phyloP scores from a whole-genome alignment of 2,329 filamentous ascomycete genomes.

The Diaporthe citriasiana region DNA sequence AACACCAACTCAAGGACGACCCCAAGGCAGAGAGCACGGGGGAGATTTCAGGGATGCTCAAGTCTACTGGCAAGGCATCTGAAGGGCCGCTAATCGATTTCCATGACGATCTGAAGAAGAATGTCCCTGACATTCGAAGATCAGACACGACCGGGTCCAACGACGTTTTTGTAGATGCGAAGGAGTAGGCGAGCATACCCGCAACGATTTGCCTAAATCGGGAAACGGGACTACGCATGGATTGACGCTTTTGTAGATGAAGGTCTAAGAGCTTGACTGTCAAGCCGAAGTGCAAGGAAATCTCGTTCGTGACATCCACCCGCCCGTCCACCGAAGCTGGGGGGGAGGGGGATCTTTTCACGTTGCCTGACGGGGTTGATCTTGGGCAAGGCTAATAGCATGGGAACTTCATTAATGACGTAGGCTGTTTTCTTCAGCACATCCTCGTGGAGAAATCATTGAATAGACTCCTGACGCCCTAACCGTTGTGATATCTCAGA shows the following conservation, averaged over 20 bases:
- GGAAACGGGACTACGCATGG: background rate
- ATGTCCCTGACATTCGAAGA: slow-evolving; percentile 57
- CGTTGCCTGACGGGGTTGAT: background rate
- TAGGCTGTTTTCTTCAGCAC: slow-evolving; percentile 29
- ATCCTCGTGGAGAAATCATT: slow-evolving; percentile 31
- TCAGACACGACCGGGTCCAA: slow-evolving; percentile 54
- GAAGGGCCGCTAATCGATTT: slow-evolving; percentile 70
- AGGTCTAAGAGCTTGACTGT: background rate
- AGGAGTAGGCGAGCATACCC: slow-evolving; percentile 45
- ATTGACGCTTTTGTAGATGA: slow-evolving; percentile 27
- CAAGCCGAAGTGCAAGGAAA: background rate
- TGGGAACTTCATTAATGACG: slow-evolving; percentile 33
- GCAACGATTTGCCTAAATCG: background rate
- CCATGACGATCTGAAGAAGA: slow-evolving; percentile 65
- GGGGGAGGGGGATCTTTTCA: background rate
- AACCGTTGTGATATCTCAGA: slow-evolving; percentile 31
- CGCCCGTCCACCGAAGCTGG: background rate
- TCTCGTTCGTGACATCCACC: background rate
- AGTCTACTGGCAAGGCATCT: slow-evolving; percentile 61
- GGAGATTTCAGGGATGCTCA: slow-evolving; percentile 61
- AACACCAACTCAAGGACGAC: slow-evolving; percentile 30
- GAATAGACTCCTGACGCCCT: slow-evolving; percentile 36
- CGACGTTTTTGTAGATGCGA: slow-evolving; percentile 58
- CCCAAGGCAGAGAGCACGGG: slow-evolving; percentile 46
- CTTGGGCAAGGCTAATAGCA: background rate